A percentile compares a stretch with the other conserved stretches of the same genome.
Evolutionary conservation across 2,329 filamentous ascomycete species (phyloP).

Genomic region (Monosporascus sp.): DNA sequence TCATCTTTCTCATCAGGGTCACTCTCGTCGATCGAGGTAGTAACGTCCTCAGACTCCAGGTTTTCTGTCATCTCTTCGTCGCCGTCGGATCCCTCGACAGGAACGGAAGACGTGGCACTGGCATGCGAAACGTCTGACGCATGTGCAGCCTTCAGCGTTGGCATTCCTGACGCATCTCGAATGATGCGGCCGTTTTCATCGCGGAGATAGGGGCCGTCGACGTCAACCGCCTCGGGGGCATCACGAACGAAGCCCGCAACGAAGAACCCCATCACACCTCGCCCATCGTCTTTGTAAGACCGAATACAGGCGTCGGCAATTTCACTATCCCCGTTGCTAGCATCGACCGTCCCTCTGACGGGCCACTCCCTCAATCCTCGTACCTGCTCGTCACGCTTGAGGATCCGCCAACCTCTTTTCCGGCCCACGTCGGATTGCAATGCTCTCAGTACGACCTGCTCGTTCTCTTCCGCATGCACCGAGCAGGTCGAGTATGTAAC

Average conservation of each 20-base stretch:
- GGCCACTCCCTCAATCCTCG: constrained; percentile 71
- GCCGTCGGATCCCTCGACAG: constrained; percentile 29
- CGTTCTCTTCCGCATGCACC: constrained; percentile 81
- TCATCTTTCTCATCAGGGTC: constrained; percentile 14
- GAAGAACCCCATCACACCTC: constrained; percentile 93
- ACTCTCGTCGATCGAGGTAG: constrained; percentile 10
- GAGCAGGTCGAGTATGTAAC: constrained; percentile 96
- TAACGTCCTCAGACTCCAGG: constrained; percentile 6
- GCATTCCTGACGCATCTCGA: constrained; percentile 24
- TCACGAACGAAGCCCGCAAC: constrained; percentile 78
- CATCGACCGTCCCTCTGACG: constrained; percentile 53
- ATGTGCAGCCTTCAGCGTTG: constrained; percentile 22
- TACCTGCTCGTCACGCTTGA: constrained; percentile 67
- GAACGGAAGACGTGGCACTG: constrained; percentile 31
- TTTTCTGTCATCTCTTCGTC: constrained; percentile 13
- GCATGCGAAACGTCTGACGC: constrained; percentile 37
- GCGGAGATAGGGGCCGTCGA: constrained; percentile 23
- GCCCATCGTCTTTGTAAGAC: constrained; percentile 72
- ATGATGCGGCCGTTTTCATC: constrained; percentile 24
- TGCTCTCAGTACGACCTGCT: constrained; percentile 71
- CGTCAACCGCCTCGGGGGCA: constrained; percentile 8
- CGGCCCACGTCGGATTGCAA: constrained; percentile 62
- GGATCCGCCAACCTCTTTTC: constrained; percentile 69
- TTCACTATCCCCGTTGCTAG: constrained; percentile 41
- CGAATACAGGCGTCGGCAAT: constrained; percentile 73